A percentile compares a stretch with the other conserved stretches of the same genome.
Conservation (phyloP, 257 asterid genomes). For the Solanum rostratum region DNA sequence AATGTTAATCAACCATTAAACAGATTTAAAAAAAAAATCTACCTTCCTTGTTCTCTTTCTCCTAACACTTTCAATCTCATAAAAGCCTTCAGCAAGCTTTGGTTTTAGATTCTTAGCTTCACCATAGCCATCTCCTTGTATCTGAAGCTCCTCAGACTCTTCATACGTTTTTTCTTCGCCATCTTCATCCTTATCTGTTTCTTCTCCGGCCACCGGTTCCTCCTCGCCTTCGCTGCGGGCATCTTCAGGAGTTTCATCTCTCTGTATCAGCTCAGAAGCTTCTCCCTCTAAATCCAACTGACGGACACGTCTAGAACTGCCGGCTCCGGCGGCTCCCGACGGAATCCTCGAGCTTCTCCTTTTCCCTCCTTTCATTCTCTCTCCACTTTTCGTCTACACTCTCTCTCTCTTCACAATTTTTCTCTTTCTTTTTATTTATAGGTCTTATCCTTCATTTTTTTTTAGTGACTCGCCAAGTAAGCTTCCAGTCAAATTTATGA, state of each 20-base stretch:
- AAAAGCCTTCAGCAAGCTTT: constrained; percentile 28
- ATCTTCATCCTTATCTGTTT: background rate
- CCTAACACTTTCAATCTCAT: constrained; percentile 26
- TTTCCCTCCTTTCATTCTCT: constrained; percentile 23
- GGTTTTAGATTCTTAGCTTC: constrained; percentile 5
- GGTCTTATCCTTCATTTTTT: background rate
- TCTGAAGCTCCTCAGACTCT: background rate
- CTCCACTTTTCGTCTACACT: background rate
- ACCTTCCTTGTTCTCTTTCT: constrained; percentile 22
- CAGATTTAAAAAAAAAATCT: constrained; percentile 7
- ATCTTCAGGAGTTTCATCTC: background rate
- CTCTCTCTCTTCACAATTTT: background rate
- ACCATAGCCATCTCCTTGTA: background rate
- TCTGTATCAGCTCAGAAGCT: background rate
- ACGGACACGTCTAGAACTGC: background rate
- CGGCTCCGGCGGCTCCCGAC: background rate
- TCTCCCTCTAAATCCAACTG: background rate
- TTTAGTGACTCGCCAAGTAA: background rate
- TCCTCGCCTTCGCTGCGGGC: background rate
- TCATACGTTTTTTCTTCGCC: background rate
- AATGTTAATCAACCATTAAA: background rate
- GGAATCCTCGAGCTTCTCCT: background rate
- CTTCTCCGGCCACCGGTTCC: background rate
- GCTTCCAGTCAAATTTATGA: too few relatives aligned
- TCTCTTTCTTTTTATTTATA: background rate